phyloP scores from a whole-genome alignment of 345 rosid genomes.

The Nephelium lappaceum region DNA sequence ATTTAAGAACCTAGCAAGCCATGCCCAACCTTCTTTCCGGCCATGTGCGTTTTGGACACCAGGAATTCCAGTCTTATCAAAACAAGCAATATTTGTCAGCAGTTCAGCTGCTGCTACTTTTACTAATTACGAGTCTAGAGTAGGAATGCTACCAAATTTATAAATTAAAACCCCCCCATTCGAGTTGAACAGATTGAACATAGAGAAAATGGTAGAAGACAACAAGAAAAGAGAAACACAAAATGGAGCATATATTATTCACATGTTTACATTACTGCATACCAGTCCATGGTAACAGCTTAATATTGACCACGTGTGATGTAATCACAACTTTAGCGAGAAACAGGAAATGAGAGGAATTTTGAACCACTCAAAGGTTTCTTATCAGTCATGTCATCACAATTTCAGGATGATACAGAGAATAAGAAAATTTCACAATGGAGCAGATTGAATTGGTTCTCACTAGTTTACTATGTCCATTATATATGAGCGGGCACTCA shows the following conservation, averaged over 20 bases:
- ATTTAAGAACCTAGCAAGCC: slow-evolving; percentile 25
- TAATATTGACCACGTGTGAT: not conserved
- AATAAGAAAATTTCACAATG: too few species aligned
- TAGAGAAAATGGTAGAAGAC: not conserved
- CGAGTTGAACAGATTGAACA: not conserved
- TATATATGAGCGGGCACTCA: too few species aligned
- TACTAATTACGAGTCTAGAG: not conserved
- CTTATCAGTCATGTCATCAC: not conserved
- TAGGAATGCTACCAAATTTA: not conserved
- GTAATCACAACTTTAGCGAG: not conserved
- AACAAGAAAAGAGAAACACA: not conserved
- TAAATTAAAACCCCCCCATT: too few species aligned
- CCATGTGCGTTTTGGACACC: slow-evolving; percentile 69
- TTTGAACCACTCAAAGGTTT: too few species aligned
- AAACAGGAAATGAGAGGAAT: not conserved
- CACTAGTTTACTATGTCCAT: too few species aligned
- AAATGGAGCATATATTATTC: not conserved
- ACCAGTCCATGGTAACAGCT: not conserved
- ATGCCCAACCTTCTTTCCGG: slow-evolving; percentile 28
- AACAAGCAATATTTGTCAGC: slow-evolving; percentile 22
- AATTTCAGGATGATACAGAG: not conserved
- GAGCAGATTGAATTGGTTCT: too few species aligned
- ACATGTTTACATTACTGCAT: not conserved
- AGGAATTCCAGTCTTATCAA: slow-evolving; percentile 62
- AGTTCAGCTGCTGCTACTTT: not conserved